These are phyloP conservation scores for Harringtonia lauricola DNA, from an alignment of 2,329 filamentous ascomycete genomes.

Conservation along the genomic window DNA sequence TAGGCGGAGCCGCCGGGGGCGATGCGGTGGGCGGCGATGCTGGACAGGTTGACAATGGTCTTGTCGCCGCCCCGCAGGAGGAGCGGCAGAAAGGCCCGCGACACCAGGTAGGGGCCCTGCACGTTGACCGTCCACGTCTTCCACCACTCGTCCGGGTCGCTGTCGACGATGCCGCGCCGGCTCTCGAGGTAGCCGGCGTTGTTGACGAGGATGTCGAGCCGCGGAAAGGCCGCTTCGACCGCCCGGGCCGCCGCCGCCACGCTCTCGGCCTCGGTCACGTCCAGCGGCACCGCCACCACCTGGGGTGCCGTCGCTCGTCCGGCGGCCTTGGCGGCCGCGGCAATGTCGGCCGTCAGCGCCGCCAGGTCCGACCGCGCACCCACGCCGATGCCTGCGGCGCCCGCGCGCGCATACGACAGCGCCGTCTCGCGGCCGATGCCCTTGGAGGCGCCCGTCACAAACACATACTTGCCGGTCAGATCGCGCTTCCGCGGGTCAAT, in stretches of 20 bases:
- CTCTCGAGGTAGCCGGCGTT: slow-evolving; percentile 29
- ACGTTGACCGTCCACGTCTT: slow-evolving; percentile 37
- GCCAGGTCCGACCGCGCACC: slow-evolving; percentile 37
- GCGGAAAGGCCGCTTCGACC: slow-evolving; percentile 20
- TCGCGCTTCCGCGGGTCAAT: slow-evolving; percentile 12
- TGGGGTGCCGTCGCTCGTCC: slow-evolving; percentile 16
- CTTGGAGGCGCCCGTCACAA: slow-evolving; percentile 17
- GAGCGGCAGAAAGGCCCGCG: slow-evolving; percentile 36
- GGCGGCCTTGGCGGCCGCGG: slow-evolving; percentile 19
- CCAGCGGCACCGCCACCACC: slow-evolving; percentile 19
- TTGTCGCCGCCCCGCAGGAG: slow-evolving; percentile 23
- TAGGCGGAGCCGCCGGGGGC: slow-evolving; percentile 28
- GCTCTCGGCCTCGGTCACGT: slow-evolving; percentile 23
- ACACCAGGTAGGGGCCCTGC: slow-evolving; percentile 33
- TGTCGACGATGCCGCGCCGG: slow-evolving; percentile 22
- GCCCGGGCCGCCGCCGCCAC: slow-evolving; percentile 21
- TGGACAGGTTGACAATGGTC: slow-evolving; percentile 29
- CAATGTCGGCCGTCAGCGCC: slow-evolving; percentile 24
- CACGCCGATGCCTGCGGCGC: slow-evolving; percentile 35
- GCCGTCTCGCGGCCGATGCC: slow-evolving; percentile 15
- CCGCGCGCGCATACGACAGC: slow-evolving; percentile 36
- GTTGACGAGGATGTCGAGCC: slow-evolving; percentile 26
- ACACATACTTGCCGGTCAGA: slow-evolving; percentile 14
- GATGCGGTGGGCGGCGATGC: slow-evolving; percentile 24
- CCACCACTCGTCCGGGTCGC: slow-evolving; percentile 32